Base-by-base conservation (phyloP, 495 filamentous ascomycete species). In the Glonium stellatum region DNA sequence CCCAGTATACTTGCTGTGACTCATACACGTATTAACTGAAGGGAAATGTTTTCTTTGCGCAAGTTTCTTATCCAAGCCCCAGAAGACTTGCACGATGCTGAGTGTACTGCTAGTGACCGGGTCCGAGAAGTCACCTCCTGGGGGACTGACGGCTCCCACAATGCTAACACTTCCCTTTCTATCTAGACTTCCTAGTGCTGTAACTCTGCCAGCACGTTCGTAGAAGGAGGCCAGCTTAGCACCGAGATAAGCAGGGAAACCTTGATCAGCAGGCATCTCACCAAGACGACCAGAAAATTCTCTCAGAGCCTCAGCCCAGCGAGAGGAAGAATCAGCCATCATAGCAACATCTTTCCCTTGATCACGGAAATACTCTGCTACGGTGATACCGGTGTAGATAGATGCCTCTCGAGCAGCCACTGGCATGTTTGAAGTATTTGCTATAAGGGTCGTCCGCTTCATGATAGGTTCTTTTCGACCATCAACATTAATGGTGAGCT, bases 381-480 rank as follows among this genome's bases (percentile, higher is more conserved):
- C 87, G 1, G 93, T 97, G 66, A 97, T 97, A 72, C 95, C 93
- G 36, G 93, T 99, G 77, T 97, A 99, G 71, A 99, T 99, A 48
- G 93, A 99, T 60, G 93, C 93, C 74, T 99, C 93, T 77, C 93
- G 91, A 54, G 93, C 93, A 58, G 93, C 93, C 70, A 99, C 93
- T 63, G 93, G 93, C 93, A 99, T 99, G 79, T 99, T 99, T 59
- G 93, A 99, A 27, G 93, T 99, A 74, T 99, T 99, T 70, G 93
- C 93, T 72, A 99, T 97, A 55, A 99, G 81, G 44, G 90, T 92
- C 54, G 93, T 97, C 68, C 93, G 95, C 83, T 97, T 99, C 93
- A 99, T 99, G 80, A 99, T 97, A 59, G 93, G 90, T 72, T 97
- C 95, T 78, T 90, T 86, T 69, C 92, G 90, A 66, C 93, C 93